These are phyloP conservation scores for Cryptococcus sp. DNA, from an alignment of 1,284 basidiomycete genomes.

Conservation along the genomic window DNA sequence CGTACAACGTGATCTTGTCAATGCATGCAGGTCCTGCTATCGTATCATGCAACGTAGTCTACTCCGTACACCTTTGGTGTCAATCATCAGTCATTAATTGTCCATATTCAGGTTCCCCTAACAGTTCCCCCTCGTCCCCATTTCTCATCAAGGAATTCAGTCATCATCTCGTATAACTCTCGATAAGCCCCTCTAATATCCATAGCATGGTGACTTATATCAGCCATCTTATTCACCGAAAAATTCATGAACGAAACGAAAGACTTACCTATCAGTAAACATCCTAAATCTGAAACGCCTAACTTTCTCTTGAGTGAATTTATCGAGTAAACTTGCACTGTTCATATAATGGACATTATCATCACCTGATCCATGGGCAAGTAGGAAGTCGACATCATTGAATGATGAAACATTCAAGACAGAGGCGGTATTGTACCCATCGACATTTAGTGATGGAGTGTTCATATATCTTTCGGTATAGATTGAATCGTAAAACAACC, in stretches of 20 bases:
- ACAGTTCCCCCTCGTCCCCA: slow-evolving; percentile 78
- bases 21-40: slow-evolving; percentile 1
- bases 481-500: slow-evolving; percentile 66
- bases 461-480: slow-evolving; percentile 95
- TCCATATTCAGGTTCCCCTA: slow-evolving; percentile 2
- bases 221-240: neutral
- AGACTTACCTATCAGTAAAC: slow-evolving; percentile 86
- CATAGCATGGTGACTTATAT: slow-evolving; percentile 70
- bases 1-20: neutral
- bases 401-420: slow-evolving; percentile 84
- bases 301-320: slow-evolving; percentile 73
- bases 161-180: slow-evolving; percentile 85
- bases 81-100: too few relatives aligned
- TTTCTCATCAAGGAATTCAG: slow-evolving; percentile 73
- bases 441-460: slow-evolving; percentile 67
- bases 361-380: slow-evolving; percentile 89
- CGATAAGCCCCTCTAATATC: slow-evolving; percentile 66
- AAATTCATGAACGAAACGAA: neutral
- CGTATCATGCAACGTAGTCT: slow-evolving; percentile 6
- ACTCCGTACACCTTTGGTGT: neutral
- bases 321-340: slow-evolving; percentile 83
- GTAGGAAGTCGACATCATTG: slow-evolving; percentile 62
- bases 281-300: slow-evolving; percentile 83
- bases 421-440: slow-evolving; percentile 77
- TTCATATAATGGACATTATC: slow-evolving; percentile 93